These are phyloP conservation scores for Trypanosoma brucei DNA, from an alignment of 208 protist genomes.

Conservation along the genomic window DNA sequence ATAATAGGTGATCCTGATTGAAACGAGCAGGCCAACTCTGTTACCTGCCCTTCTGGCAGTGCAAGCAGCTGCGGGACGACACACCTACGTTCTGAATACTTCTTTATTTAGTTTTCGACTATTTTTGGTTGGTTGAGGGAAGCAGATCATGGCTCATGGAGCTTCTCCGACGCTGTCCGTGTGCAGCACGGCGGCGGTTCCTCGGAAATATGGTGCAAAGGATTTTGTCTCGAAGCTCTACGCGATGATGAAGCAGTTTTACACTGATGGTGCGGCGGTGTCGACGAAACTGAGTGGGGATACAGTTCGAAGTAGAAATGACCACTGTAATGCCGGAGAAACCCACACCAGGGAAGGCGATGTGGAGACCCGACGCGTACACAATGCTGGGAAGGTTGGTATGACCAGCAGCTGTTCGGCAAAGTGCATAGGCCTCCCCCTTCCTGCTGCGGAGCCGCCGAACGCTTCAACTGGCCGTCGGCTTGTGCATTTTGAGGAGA, in stretches of 20 bases:
- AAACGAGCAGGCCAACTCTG: too few species aligned
- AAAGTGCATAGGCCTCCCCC: slow-evolving; percentile 26
- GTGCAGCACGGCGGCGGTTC: neutral
- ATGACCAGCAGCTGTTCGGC: slow-evolving; percentile 4
- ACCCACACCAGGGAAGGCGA: too few species aligned
- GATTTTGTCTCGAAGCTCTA: neutral
- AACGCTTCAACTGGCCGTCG: slow-evolving; percentile 37
- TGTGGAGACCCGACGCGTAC: too few species aligned
- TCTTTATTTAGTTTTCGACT: too few species aligned
- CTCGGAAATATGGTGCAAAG: neutral
- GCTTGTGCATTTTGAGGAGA: slow-evolving; percentile 52
- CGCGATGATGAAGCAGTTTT: neutral
- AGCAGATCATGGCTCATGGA: neutral
- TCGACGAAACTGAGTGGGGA: neutral
- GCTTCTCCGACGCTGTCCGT: neutral
- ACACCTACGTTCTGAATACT: too few species aligned
- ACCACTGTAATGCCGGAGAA: too few species aligned
- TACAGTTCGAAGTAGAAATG: too few species aligned
- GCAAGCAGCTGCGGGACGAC: too few species aligned
- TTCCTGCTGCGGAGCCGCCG: slow-evolving; percentile 40
- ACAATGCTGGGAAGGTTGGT: neutral
- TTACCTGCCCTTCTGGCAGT: too few species aligned
- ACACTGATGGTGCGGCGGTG: neutral
- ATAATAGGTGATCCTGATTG: too few species aligned
- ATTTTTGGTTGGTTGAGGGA: too few species aligned